Evolutionary conservation across 2,329 filamentous ascomycete species (phyloP).

Genomic region (Hypoxylon sp.): DNA sequence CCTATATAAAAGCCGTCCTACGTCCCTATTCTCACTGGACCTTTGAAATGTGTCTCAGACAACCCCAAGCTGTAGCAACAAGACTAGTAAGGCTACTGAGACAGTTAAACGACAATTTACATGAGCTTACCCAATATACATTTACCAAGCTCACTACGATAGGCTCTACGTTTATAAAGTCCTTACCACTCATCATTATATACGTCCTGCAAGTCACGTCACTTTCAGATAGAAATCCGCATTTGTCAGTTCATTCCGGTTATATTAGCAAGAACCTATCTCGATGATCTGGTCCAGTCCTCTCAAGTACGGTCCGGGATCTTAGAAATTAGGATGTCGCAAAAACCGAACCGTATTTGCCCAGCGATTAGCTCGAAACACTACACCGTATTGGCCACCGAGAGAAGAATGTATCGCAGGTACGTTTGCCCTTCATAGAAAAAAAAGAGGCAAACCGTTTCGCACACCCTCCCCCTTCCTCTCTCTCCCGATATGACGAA

Average conservation of each 20-base stretch:
- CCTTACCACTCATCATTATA: neutral
- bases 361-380: conserved; percentile 43
- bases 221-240: neutral
- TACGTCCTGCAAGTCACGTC: conserved; percentile 4
- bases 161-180: neutral
- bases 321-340: conserved; percentile 45
- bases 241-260: conserved; percentile 34
- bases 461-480: conserved; percentile 28
- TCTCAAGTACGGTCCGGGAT: conserved; percentile 19
- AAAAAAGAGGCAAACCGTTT: conserved; percentile 25
- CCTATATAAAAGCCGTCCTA: neutral
- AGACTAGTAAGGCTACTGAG: neutral
- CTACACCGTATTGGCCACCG: conserved; percentile 23
- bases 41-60: neutral
- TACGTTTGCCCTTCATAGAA: conserved; percentile 14
- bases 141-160: neutral
- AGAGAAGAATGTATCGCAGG: conserved; percentile 39
- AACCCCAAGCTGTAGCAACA: no score
- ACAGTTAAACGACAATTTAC: neutral
- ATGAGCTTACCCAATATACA: neutral
- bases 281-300: conserved; percentile 39
- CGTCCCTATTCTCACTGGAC: neutral
- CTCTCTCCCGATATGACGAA: conserved; percentile 34
- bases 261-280: conserved; percentile 49
- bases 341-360: conserved; percentile 44